Percentiles rank a stretch among this genome's conserved stretches.
These are phyloP conservation scores for Choanephora cucurbitarum DNA, from an alignment of 371 early-diverging fungal genomes.

Conservation along the genomic window DNA sequence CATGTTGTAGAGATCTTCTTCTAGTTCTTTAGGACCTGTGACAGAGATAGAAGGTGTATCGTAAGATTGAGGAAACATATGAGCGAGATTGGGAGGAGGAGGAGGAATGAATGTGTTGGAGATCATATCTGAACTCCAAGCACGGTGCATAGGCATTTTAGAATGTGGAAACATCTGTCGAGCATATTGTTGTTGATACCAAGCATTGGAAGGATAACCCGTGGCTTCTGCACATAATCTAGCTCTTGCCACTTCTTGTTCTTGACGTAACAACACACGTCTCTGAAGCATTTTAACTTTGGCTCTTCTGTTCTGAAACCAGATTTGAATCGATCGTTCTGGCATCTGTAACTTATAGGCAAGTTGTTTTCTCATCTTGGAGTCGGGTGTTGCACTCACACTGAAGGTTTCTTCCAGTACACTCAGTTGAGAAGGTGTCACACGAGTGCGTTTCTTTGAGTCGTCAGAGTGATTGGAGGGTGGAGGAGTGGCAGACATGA, in stretches of 20 bases:
- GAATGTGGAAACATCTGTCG: slow-evolving; percentile 5
- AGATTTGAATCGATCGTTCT: slow-evolving; percentile 93
- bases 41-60: slow-evolving; percentile 15
- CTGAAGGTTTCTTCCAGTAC: slow-evolving; percentile 76
- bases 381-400: slow-evolving; percentile 71
- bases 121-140: slow-evolving; percentile 48
- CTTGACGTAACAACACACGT: slow-evolving; percentile 54
- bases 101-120: slow-evolving; percentile 17
- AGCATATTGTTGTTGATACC: slow-evolving; percentile 5
- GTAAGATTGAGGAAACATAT: background rate
- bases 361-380: slow-evolving; percentile 83
- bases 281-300: slow-evolving; percentile 81
- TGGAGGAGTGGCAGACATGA: slow-evolving; percentile 11
- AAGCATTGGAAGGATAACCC: slow-evolving; percentile 13
- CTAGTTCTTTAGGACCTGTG: slow-evolving; percentile 16
- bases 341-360: slow-evolving; percentile 90
- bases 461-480: slow-evolving; percentile 16
- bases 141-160: slow-evolving; percentile 31
- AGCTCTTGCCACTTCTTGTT: slow-evolving; percentile 51
- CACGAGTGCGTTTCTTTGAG: slow-evolving; percentile 69
- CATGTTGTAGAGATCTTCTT: slow-evolving; percentile 18
- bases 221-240: slow-evolving; percentile 39
- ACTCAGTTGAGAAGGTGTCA: slow-evolving; percentile 71
- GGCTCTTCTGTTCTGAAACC: slow-evolving; percentile 99
- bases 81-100: slow-evolving; percentile 5